Base-by-base conservation (phyloP, 345 rosid species). In the Syzygium aromaticum region DNA sequence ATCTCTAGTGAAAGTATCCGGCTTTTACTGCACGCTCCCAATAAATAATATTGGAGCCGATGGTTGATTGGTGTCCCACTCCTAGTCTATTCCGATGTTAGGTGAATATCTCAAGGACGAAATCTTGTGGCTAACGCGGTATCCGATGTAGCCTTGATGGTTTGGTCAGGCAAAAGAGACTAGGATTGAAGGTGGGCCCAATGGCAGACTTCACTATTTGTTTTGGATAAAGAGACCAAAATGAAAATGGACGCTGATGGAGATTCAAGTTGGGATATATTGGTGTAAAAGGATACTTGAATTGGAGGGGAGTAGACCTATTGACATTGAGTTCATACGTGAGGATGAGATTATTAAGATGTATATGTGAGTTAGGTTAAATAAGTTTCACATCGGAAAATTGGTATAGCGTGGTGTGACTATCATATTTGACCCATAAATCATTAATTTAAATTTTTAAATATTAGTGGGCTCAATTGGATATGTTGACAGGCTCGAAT, bases 381-480 rank as follows among this genome's bases (percentile, higher is more conserved):
- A 59, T 0, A 59, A 27, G 30, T 59, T 15, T 0, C 64, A 59
- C 30, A 59, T 59, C 1, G 5, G 0, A 6, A 0, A 27, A 27
- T 59, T 2, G 1, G 7, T 59, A 14, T 27, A 28, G 27, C 27
- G 16, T 59, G 7, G 15, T 59, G 28, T 59, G 12, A 59, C 11
- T 59, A 27, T 59, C 3, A 11, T 25, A 59, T 11, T 0, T 59
- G 15, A 59, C 3, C 46, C 0, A 59, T 11, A 25, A 59, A 25
- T 27, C 1, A 59, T 59, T 59, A 5, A 11, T 59, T 59, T 27
- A 59, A 57, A 28, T 3, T 59, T 56, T 59, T 59, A 3, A 59
- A 59, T 59, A 3, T 27, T 27, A 4, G 64, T 59, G 7, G 12
- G 7, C 2, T 14, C 1, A 0, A 59, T 1, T 27, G 11, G 1